A percentile compares a stretch with the other conserved stretches of the same genome.
phyloP scores from a whole-genome alignment of 257 asterid species.

The Striga asiatica region DNA sequence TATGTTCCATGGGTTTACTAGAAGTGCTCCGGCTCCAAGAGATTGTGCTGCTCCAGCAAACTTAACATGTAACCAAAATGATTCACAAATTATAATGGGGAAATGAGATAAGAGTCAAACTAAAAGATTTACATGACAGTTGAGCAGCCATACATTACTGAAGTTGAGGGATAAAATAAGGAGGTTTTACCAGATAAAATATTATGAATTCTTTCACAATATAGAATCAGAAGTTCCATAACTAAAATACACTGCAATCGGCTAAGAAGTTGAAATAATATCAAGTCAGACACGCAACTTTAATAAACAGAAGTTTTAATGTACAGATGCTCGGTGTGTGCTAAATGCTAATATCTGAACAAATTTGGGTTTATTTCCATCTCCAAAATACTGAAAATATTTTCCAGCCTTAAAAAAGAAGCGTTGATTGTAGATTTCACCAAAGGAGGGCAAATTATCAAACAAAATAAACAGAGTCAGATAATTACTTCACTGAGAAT shows the following conservation, averaged over 20 bases:
- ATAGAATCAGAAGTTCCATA: constrained; percentile 7
- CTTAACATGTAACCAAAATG: constrained; percentile 23
- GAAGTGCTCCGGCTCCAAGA: constrained; percentile 89
- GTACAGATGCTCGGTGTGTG: not conserved
- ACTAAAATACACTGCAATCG: not conserved
- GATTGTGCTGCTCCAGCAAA: constrained; percentile 97
- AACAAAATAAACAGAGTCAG: not conserved
- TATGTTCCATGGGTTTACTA: constrained; percentile 87
- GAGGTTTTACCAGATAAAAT: not conserved
- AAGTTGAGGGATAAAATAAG: not conserved
- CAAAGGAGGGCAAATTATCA: too few relatives aligned
- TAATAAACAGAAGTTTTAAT: not conserved
- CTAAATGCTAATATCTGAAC: not conserved
- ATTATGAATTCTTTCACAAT: not conserved
- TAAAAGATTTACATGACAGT: not conserved
- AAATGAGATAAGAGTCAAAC: not conserved
- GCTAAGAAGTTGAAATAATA: not conserved
- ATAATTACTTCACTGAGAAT: constrained; percentile 73
- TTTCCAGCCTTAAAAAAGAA: constrained; percentile 6
- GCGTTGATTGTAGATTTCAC: too few relatives aligned
- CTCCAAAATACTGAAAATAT: not conserved
- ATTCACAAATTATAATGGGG: not conserved
- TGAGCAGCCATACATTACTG: not conserved
- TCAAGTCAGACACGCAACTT: constrained; percentile 12
- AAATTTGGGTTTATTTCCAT: not conserved